Conservation (phyloP, 148 eudicot genomes). For the Cornus controversa region DNA sequence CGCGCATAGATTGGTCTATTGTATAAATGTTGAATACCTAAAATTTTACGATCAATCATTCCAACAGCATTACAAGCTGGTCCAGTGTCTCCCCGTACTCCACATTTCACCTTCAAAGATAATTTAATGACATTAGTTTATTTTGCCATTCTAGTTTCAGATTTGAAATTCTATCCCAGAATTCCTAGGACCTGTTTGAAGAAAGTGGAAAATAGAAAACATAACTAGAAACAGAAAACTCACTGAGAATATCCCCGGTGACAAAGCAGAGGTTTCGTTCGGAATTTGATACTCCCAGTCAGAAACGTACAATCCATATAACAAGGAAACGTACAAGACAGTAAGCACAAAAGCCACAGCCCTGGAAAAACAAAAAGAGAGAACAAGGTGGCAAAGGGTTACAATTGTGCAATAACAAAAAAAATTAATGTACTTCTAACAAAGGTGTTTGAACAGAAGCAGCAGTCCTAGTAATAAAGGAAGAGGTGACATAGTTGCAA, state of each 20-base stretch:
- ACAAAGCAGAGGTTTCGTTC: neutral
- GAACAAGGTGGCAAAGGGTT: neutral
- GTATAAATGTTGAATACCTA: conserved; percentile 24
- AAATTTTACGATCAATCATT: conserved; percentile 22
- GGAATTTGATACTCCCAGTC: conserved; percentile 24
- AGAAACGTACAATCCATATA: conserved; percentile 27
- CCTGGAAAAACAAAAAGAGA: conserved; percentile 17
- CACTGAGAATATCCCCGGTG: conserved; percentile 3
- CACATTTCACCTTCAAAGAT: conserved; percentile 26
- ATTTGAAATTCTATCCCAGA: neutral
- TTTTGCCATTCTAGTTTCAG: neutral
- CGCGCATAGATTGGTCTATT: conserved; percentile 15
- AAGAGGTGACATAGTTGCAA: neutral
- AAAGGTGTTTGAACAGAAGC: neutral
- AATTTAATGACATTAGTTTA: neutral
- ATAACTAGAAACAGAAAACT: neutral
- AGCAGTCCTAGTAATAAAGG: neutral
- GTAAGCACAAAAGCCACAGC: conserved; percentile 4
- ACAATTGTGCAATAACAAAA: neutral
- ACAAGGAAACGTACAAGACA: conserved; percentile 4
- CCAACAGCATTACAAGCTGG: conserved; percentile 32
- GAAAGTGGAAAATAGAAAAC: neutral
- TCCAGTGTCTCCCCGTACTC: conserved; percentile 24
- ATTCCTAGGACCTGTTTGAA: neutral
- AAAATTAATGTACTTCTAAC: too few relatives aligned